Conservation (phyloP, 441 rosid species). For the Erysimum pusillum region DNA sequence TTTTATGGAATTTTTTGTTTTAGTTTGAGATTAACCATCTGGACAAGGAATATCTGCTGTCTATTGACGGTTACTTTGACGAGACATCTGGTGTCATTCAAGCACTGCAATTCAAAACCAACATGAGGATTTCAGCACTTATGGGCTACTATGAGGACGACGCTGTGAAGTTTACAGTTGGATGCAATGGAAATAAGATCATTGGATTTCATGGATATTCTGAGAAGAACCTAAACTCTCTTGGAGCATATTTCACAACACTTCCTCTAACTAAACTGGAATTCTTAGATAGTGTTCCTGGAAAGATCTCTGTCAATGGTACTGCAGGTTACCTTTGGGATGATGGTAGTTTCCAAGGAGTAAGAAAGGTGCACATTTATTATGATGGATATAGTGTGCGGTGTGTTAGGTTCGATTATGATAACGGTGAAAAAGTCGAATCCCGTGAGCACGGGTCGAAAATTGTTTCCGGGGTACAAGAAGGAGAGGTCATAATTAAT, state of each 20-base stretch:
- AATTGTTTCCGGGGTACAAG: neutral
- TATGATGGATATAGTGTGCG: neutral
- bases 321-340: neutral
- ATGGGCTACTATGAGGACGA: neutral
- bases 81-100: neutral
- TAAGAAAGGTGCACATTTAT: neutral
- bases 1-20: neutral
- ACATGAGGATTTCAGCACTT: neutral
- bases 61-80: neutral
- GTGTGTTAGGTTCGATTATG: neutral
- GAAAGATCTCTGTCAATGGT: neutral
- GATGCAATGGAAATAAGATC: neutral
- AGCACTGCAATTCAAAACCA: neutral
- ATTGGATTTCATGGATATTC: neutral
- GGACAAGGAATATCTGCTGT: neutral
- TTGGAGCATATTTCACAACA: neutral
- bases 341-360: slow-evolving; percentile 3
- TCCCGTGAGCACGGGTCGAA: neutral
- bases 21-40: neutral
- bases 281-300: neutral
- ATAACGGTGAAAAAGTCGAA: neutral
- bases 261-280: neutral
- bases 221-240: neutral
- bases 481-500: neutral
- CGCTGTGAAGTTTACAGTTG: neutral